Evolutionary conservation across 225 moss, liverwort and hornwort genomes (phyloP), one percentile per base, ranked within the genome.

Genomic region (Pseudoscleropodium purum): DNA sequence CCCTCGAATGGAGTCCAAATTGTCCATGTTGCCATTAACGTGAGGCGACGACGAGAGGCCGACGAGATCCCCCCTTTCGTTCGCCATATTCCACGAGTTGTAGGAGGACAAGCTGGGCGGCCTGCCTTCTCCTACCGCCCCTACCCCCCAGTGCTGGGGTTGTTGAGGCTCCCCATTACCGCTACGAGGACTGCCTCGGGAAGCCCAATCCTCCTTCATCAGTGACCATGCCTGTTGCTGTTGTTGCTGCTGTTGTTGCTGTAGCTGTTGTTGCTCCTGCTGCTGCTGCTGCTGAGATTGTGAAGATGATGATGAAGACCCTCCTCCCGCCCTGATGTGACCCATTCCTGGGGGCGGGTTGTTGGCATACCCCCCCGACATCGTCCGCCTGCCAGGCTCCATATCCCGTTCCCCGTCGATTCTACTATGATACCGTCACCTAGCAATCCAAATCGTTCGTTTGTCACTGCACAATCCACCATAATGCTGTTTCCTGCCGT

Each of bases 21-120:
- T 93, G 56, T 98, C 98, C 68, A 94, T 39, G 67, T 82, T 93
- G 85, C 96, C 98, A 90, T 91, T 95, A 74, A 94, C 91, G 78
- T 90, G 96, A 68, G 96, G 95, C 43, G 97, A 96, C 27, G 96
- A 94, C 11, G 95, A 97, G 23, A 94, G 65, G 41, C 93, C 91
- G 78, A 88, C 91, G n/a, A 95, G 74, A 91, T 92, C 94, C 41
- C 93, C 92, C 77, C 93, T 89, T 37, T 95, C 96, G 85, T 93
- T 94, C 18, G 96, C 86, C 85, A 90, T 81, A 84, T 91, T 96
- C 98, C 98, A 99, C 51, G 98, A 92, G 89, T 82, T 82, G 82
- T 96, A 98, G 8, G 98, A 91, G 61, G 97, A 93, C 74, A 93
- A 84, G 79, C 92, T 94, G 59, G 95, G 88, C 59, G 91, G 92